Conservation (phyloP, 2,329 filamentous ascomycete species). For the Penicillium sp. region DNA sequence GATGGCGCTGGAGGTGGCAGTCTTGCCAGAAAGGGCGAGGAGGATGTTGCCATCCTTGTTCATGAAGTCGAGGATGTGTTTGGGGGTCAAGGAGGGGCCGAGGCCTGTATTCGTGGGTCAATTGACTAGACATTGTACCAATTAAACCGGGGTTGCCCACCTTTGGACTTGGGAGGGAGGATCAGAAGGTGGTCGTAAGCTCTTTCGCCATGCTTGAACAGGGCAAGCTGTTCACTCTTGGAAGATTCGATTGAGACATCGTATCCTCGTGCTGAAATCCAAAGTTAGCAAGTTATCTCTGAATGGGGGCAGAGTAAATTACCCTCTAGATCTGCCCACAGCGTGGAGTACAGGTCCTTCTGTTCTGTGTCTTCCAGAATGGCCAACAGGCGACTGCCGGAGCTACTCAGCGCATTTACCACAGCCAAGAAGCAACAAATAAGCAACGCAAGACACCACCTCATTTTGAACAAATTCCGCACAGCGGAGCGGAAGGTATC, state of each 20-base stretch:
- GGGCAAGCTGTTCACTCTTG: conserved; percentile 71
- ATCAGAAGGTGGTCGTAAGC: conserved; percentile 89
- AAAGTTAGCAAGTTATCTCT: conserved; percentile 7
- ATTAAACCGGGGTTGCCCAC: conserved; percentile 44
- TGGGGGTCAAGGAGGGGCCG: conserved; percentile 82
- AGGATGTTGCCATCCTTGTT: conserved; percentile 91
- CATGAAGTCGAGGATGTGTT: conserved; percentile 83
- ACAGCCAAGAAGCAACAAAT: conserved; percentile 59
- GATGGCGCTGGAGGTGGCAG: conserved; percentile 69
- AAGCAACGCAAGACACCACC: conserved; percentile 70
- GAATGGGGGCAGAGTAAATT: conserved; percentile 7
- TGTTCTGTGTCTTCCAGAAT: conserved; percentile 80
- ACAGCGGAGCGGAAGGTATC: conserved; percentile 31
- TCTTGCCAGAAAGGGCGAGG: conserved; percentile 73
- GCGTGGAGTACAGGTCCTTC: conserved; percentile 78
- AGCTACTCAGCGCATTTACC: conserved; percentile 70
- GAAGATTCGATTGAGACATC: conserved; percentile 77
- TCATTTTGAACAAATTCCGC: conserved; percentile 59
- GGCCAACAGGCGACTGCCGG: conserved; percentile 78
- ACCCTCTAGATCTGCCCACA: conserved; percentile 57
- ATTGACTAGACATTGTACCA: conserved; percentile 18
- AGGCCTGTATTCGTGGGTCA: conserved; percentile 60
- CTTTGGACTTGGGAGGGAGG: conserved; percentile 87
- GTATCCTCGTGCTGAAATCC: conserved; percentile 71
- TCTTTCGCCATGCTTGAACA: conserved; percentile 85